Conservation (phyloP, 257 asterid species). For the Paraleonurus japonicus region DNA sequence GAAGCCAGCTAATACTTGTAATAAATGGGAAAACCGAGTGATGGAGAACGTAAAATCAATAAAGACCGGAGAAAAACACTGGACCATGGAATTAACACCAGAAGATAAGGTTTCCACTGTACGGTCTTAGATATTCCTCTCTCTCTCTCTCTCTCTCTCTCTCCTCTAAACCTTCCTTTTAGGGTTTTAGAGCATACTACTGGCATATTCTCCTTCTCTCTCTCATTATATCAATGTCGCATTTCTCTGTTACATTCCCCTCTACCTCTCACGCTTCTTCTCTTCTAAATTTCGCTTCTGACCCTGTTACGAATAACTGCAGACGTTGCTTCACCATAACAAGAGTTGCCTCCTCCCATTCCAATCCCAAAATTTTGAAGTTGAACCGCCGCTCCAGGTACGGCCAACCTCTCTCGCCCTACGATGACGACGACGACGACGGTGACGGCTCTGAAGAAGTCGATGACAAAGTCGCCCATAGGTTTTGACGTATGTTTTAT, state of each 20-base stretch:
- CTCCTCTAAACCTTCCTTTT: background rate
- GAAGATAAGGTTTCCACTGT: conserved; percentile 35
- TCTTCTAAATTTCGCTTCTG: conserved; percentile 26
- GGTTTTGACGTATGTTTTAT: conserved; percentile 54
- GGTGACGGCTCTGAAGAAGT: conserved; percentile 25
- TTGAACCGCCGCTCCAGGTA: conserved; percentile 69
- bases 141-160: background rate
- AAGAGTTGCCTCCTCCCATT: conserved; percentile 63
- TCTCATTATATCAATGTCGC: conserved; percentile 26
- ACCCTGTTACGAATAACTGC: background rate
- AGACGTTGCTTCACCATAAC: conserved; percentile 20
- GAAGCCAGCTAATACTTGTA: background rate
- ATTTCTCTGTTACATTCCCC: conserved; percentile 23
- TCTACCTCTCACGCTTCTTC: conserved; percentile 32
- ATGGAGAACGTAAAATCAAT: conserved; percentile 2
- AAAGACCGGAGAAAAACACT: conserved; percentile 15
- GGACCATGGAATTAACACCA: background rate
- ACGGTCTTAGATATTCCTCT: conserved; percentile 16
- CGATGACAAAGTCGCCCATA: conserved; percentile 37
- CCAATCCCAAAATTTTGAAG: conserved; percentile 71
- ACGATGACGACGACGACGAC: conserved; percentile 38
- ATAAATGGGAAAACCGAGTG: background rate
- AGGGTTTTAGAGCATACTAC: conserved; percentile 47
- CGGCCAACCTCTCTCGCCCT: conserved; percentile 62
- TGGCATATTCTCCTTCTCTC: conserved; percentile 26